phyloP scores from a whole-genome alignment of 225 moss, liverwort and hornwort genomes.

The Pleurozium schreberi region DNA sequence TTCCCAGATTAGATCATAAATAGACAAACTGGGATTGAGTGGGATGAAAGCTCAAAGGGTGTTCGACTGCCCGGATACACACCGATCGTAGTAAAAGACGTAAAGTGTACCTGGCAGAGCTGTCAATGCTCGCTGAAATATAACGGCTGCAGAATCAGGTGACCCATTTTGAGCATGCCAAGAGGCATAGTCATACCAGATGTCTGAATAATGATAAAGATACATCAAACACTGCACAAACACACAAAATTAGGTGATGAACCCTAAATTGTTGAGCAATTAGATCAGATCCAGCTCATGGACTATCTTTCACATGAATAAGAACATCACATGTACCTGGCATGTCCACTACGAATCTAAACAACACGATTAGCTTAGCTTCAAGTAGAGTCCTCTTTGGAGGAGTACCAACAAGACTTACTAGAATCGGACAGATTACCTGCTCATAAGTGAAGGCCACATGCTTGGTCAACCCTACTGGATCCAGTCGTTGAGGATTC shows the following conservation, averaged over 20 bases:
- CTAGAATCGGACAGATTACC: constrained; percentile 20
- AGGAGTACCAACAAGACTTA: neutral
- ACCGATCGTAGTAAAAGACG: neutral
- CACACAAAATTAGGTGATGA: constrained; percentile 5
- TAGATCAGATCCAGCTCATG: neutral
- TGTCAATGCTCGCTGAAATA: constrained; percentile 75
- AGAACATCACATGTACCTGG: neutral
- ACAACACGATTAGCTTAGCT: neutral
- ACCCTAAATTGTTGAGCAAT: neutral
- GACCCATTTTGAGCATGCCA: constrained; percentile 93
- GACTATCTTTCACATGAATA: neutral
- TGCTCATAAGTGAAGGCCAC: constrained; percentile 95
- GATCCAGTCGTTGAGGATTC: constrained; percentile 89
- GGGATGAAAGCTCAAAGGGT: neutral
- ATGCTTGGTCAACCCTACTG: constrained; percentile 65
- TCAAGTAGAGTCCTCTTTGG: neutral
- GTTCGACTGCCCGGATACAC: neutral
- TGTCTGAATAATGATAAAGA: constrained; percentile 97
- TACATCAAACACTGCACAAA: constrained; percentile 96
- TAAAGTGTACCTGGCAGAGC: constrained; percentile 67
- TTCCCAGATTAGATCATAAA: neutral
- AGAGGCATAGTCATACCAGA: constrained; percentile 95
- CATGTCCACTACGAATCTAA: neutral
- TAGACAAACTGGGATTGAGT: neutral
- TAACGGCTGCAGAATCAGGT: constrained; percentile 60